A percentile compares a stretch with the other conserved stretches of the same genome.
These are phyloP conservation scores for Suhomyces tanzawaensis DNA, from an alignment of 805 yeast genomes.

Conservation along the genomic window DNA sequence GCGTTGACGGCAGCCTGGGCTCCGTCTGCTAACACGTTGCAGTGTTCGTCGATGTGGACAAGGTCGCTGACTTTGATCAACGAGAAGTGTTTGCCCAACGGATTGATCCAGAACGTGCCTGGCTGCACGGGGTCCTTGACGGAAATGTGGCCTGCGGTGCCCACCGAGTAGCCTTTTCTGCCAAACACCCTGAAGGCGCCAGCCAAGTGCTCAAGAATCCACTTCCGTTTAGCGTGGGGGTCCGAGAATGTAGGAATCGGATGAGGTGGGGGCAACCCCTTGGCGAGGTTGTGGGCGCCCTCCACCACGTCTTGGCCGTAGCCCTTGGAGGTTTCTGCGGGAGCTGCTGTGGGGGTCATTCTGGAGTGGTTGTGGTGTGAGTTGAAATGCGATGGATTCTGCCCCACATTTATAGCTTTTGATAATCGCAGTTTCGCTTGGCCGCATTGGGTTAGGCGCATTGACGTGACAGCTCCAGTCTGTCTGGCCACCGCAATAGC, in stretches of 20 bases:
- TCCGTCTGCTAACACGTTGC: constrained; percentile 40
- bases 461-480: no score
- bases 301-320: constrained; percentile 36
- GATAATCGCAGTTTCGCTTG: neutral
- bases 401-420: neutral
- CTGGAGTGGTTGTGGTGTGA: neutral
- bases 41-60: constrained; percentile 38
- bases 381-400: neutral
- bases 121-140: constrained; percentile 80
- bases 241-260: constrained; percentile 53
- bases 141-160: constrained; percentile 83
- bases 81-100: constrained; percentile 73
- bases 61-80: constrained; percentile 37
- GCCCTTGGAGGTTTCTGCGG: constrained; percentile 41
- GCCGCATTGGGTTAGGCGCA: neutral
- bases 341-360: constrained; percentile 8
- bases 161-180: constrained; percentile 73
- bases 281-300: constrained; percentile 61
- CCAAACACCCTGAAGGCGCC: constrained; percentile 82
- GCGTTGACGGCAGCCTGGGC: constrained; percentile 38
- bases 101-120: constrained; percentile 86
- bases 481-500: no score
- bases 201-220: constrained; percentile 72
- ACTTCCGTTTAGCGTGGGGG: constrained; percentile 48
- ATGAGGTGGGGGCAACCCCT: constrained; percentile 51